Evolutionary conservation across 768 basidiomycete genomes (phyloP).

Genomic region (Boletus pseudopeckii): DNA sequence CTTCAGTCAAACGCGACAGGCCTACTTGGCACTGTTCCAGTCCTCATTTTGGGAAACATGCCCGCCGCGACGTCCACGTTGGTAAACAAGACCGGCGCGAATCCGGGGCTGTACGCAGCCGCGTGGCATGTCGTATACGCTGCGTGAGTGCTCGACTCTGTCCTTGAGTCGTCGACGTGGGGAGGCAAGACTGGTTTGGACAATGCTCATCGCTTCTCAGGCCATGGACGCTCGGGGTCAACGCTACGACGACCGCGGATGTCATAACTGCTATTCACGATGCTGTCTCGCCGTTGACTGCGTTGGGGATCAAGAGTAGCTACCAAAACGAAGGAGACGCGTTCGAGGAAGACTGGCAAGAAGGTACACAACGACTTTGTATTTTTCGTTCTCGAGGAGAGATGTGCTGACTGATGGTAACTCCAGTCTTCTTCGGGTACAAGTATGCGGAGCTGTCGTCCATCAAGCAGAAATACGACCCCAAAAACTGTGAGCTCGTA

Average conservation of each 20-base stretch:
- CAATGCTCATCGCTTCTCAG: neutral
- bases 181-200: no score
- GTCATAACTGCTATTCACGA: slow-evolving; percentile 5
- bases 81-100: slow-evolving; percentile 14
- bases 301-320: slow-evolving; percentile 16
- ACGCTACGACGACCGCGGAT: neutral
- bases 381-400: no score
- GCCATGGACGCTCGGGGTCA: slow-evolving; percentile 12
- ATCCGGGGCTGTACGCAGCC: slow-evolving; percentile 14
- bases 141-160: slow-evolving; percentile 5
- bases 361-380: neutral
- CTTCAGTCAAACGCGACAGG: neutral
- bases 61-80: slow-evolving; percentile 1
- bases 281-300: slow-evolving; percentile 11
- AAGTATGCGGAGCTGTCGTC: slow-evolving; percentile 14
- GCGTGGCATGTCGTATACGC: slow-evolving; percentile 13
- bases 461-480: slow-evolving; percentile 25
- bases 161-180: neutral
- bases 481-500: slow-evolving; percentile 13
- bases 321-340: slow-evolving; percentile 24
- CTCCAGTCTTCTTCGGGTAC: slow-evolving; percentile 20
- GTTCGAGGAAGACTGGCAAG: slow-evolving; percentile 22
- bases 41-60: slow-evolving; percentile 3
- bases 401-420: neutral
- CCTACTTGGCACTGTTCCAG: neutral